phyloP scores from a whole-genome alignment of 2,329 filamentous ascomycete species.

The Calycina herbarum region DNA sequence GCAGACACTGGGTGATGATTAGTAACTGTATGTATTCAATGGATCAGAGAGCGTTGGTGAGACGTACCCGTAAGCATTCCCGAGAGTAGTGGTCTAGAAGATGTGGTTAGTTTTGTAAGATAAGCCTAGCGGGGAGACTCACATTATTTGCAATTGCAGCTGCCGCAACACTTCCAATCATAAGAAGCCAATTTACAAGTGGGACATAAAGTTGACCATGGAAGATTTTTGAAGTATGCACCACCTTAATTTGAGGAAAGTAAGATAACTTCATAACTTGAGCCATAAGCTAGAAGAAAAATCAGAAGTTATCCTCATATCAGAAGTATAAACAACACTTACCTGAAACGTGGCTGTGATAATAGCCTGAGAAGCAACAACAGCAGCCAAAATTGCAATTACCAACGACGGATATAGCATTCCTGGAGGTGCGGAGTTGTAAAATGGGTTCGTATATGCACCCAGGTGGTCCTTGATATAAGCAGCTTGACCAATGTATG shows the following conservation, averaged over 20 bases:
- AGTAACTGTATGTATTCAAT: background rate
- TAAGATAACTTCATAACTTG: conserved; percentile 74
- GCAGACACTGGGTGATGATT: conserved; percentile 55
- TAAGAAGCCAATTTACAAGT: conserved; percentile 72
- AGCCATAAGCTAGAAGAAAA: conserved; percentile 50
- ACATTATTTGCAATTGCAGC: conserved; percentile 72
- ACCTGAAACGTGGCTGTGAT: conserved; percentile 74
- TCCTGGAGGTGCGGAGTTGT: conserved; percentile 65
- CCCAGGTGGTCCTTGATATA: conserved; percentile 60
- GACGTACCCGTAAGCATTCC: conserved; percentile 60
- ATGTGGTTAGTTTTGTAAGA: conserved; percentile 7
- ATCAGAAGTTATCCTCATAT: background rate
- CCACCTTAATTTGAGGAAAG: conserved; percentile 72
- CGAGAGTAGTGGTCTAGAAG: conserved; percentile 60
- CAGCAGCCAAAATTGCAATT: conserved; percentile 68
- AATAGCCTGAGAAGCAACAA: conserved; percentile 77
- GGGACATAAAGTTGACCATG: conserved; percentile 77
- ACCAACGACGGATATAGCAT: conserved; percentile 68
- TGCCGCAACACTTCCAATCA: conserved; percentile 71
- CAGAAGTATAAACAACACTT: background rate
- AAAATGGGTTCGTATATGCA: conserved; percentile 72
- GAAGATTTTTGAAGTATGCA: conserved; percentile 68
- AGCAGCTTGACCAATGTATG: conserved; percentile 64
- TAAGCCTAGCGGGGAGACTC: conserved; percentile 26
- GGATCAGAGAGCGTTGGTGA: background rate